Evolutionary conservation across 2,329 filamentous ascomycete genomes (phyloP).

Genomic region (Botrytis hyacinthi): DNA sequence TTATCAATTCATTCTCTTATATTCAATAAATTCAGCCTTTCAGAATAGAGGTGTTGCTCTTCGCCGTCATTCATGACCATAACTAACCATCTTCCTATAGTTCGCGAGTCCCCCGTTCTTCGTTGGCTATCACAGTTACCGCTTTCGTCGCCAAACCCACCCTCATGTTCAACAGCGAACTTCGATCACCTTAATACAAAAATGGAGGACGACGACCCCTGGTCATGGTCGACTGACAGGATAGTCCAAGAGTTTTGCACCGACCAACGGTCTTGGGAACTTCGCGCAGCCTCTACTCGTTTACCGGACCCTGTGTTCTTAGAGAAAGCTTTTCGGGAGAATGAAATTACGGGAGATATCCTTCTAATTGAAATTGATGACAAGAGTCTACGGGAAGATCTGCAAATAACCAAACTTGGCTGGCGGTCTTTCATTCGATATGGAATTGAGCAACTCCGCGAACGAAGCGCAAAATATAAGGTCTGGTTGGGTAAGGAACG

Average conservation of each 20-base stretch:
- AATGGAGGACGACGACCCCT: constrained; percentile 59
- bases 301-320: constrained; percentile 53
- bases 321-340: constrained; percentile 54
- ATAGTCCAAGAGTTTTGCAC: constrained; percentile 66
- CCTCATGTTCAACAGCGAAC: neutral
- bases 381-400: constrained; percentile 30
- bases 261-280: constrained; percentile 49
- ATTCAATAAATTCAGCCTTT: neutral
- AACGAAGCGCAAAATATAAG: constrained; percentile 51
- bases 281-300: constrained; percentile 32
- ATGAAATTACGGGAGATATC: constrained; percentile 49
- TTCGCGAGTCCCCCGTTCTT: neutral
- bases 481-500: neutral
- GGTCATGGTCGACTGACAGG: constrained; percentile 66
- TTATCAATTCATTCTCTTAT: neutral
- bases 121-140: constrained; percentile 13
- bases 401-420: constrained; percentile 31
- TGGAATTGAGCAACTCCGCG: constrained; percentile 56
- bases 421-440: constrained; percentile 45
- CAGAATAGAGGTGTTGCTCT: neutral
- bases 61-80: constrained; percentile 2
- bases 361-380: constrained; percentile 32
- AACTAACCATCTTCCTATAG: constrained; percentile 6
- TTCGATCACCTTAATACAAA: neutral
- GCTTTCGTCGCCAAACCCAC: neutral